Base-by-base conservation (phyloP, 257 asterid species). In the Ocimum tenuiflorum region DNA sequence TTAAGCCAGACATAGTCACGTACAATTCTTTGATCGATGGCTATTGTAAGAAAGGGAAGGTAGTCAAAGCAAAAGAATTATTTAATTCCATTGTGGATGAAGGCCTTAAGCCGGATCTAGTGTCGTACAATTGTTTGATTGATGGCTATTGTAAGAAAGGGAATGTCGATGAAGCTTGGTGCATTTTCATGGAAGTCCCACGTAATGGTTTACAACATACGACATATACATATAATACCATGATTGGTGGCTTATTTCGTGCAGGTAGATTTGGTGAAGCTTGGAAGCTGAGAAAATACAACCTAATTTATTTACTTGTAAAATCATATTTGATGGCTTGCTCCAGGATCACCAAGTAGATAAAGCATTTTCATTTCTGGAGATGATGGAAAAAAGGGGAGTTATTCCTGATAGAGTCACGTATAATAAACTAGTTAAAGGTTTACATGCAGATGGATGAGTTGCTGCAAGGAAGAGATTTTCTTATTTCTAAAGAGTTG, bases 401-500 rank as follows among this genome's bases (percentile, higher is more conserved):
- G n/a, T n/a, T n/a, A n/a, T n/a, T n/a, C n/a, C n/a, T n/a, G n/a
- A n/a, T n/a, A 4, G 9, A 11, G 14, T 49, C 14, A 49, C 13
- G 2, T 49, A 49, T 38, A 0, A 1, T 38, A 38, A 12, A 0
- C 43, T 33, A 33, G 38, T 33, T 13, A 7, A 18, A 14, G 23
- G 52, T 17, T 15, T 47, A 12, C 17, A 24, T 11, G 52, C 56
- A 12, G 31, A 20, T 52, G 53, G 53, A 14, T 51, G 56, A 24
- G 8, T 51, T 54, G 42, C 35, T 17, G 43, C 4, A 3, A 61
- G 61, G 7, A 65, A 39, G 38, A 3, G 22, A n/a, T 5, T 7
- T 2, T 0, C 68, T 62, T 62, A 55, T 43, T 41, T 63, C 71
- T 0, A 65, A 65, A 49, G 61, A 52, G 19, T 23, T 65, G 62